Conservation (phyloP, 495 filamentous ascomycete genomes). For the Chaetomium tenue region DNA sequence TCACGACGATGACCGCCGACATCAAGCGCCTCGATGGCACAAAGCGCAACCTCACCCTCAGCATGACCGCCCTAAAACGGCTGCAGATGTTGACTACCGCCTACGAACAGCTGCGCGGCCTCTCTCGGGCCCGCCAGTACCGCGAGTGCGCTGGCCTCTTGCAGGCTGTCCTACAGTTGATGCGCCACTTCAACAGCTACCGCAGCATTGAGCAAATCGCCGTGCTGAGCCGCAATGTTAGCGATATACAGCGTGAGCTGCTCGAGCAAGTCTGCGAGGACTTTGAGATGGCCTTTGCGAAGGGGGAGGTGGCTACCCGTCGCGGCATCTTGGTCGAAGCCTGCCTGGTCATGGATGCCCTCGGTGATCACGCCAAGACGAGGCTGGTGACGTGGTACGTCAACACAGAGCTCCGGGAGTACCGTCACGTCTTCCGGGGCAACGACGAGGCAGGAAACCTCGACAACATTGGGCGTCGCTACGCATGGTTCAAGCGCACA, state of each 20-base stretch:
- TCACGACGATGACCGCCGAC: constrained; percentile 98
- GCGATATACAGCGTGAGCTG: constrained; percentile 89
- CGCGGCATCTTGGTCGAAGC: constrained; percentile 76
- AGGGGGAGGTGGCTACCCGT: constrained; percentile 71
- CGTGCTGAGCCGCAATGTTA: constrained; percentile 85
- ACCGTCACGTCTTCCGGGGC: constrained; percentile 89
- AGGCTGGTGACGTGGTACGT: constrained; percentile 94
- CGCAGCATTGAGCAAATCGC: constrained; percentile 97
- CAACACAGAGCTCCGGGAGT: constrained; percentile 94
- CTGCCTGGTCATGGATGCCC: constrained; percentile 89
- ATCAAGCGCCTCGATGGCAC: constrained; percentile 97
- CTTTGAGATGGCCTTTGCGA: constrained; percentile 93
- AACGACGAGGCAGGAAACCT: constrained; percentile 96
- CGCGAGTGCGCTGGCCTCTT: constrained; percentile 93
- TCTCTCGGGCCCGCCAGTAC: constrained; percentile 86
- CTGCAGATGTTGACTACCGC: constrained; percentile 98
- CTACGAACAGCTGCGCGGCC: constrained; percentile 87
- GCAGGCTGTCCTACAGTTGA: constrained; percentile 94
- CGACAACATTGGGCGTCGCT: constrained; percentile 93
- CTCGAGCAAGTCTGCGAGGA: constrained; percentile 97
- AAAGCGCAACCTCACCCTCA: constrained; percentile 92
- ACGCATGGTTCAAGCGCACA: constrained; percentile 95
- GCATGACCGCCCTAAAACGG: constrained; percentile 96
- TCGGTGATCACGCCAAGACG: constrained; percentile 83
- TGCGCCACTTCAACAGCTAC: constrained; percentile 98